Base-by-base conservation (phyloP, 23 red algal species). In the Agarophyton chilense region DNA sequence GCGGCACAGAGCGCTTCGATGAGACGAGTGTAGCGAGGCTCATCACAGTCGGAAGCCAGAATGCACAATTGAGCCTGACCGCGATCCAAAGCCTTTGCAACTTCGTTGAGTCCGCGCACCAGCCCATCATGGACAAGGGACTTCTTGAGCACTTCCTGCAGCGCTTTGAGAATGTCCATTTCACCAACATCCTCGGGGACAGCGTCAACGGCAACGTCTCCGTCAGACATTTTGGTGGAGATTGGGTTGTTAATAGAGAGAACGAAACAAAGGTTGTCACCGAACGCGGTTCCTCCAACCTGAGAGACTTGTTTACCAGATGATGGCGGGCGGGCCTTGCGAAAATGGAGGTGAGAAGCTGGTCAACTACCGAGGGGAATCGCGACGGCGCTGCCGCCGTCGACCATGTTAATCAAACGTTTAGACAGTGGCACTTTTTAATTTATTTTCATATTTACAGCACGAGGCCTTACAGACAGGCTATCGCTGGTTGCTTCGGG, bases 101-200 rank as follows among this genome's bases (percentile, higher is more conserved):
- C 44, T 80, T 99, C 97, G 74, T 94, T 94, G 12, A 96, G 74
- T 11, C 97, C 97, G 52, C 93, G 94, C 0, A 93, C 86, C 8
- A 99, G 72, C 9, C 94, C 93, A 45, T 95, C 97, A 67, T 94
- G 90, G 18, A 95, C 87, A 35, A 99, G 90, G 19, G 97, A 78
- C 90, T 99, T 96, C 41, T 94, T 93, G 41, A 99, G 78, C 74
- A 99, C 97, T 72, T 95, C 93, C 31, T 95, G 97, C 56, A 99
- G 72, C 9, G 97, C 97, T 62, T 89, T 94, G 49, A 87, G 90
- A 78, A 98, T 87, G 86, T 98, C 92, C 90, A 95, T 95, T 62
- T 86, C 92, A 17, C 88, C 90, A 39, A 94, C 95, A 72, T 94
- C 95, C 43, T 74, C 68, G 40, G 68, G 68, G 10, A 74, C 68